Evolutionary conservation across 768 basidiomycete species (phyloP).

Genomic region (Krasilnikovozyma curviuscula): DNA sequence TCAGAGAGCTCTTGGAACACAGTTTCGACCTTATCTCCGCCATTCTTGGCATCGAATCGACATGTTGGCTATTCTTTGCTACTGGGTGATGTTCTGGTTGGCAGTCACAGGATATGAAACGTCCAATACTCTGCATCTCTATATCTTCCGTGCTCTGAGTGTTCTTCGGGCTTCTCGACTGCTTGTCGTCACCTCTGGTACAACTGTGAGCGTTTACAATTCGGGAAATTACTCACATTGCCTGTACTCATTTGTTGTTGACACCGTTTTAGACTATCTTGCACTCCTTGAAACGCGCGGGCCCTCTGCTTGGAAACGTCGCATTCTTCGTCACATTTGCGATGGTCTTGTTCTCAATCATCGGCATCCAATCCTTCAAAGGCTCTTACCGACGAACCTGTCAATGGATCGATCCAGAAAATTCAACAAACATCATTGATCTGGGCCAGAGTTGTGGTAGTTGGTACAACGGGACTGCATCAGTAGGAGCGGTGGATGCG

Average conservation of each 20-base stretch:
- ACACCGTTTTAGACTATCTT: conserved; percentile 48
- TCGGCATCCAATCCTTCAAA: conserved; percentile 84
- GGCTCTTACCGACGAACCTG: conserved; percentile 47
- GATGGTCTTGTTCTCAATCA: conserved; percentile 70
- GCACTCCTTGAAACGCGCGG: conserved; percentile 73
- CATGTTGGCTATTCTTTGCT: conserved; percentile 60
- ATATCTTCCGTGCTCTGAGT: conserved; percentile 70
- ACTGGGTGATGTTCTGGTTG: conserved; percentile 67
- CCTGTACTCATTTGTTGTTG: neutral
- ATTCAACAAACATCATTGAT: conserved; percentile 20
- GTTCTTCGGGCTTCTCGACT: conserved; percentile 65
- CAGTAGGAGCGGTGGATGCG: conserved; percentile 32
- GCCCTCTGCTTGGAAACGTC: conserved; percentile 72
- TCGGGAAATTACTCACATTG: neutral
- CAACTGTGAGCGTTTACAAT: conserved; percentile 41
- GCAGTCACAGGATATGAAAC: conserved; percentile 50
- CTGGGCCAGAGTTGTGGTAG: conserved; percentile 57
- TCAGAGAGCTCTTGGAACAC: conserved; percentile 20
- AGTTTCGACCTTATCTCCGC: conserved; percentile 58
- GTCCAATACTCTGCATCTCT: conserved; percentile 46
- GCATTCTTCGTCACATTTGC: conserved; percentile 84
- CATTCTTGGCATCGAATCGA: conserved; percentile 75
- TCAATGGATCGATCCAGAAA: conserved; percentile 21
- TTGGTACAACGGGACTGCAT: conserved; percentile 44
- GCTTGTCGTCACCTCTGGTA: conserved; percentile 73